These are phyloP conservation scores for Syncephalastrum monosporum DNA, from an alignment of 371 early-diverging fungal species.

Conservation along the genomic window DNA sequence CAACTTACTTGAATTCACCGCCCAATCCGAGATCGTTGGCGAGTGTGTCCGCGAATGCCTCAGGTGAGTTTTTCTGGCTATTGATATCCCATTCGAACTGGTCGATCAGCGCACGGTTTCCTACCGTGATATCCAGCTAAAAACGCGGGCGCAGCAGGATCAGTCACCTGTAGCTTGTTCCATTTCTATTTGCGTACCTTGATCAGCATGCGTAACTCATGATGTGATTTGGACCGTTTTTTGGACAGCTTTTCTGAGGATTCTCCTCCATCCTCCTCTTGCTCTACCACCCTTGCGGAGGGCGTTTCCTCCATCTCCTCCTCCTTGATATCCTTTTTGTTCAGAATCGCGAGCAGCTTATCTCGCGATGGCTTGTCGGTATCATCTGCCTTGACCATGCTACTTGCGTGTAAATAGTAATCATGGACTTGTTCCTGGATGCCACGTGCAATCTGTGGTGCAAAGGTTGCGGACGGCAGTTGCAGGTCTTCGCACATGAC, in stretches of 20 bases:
- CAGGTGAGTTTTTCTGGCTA: slow-evolving; percentile 72
- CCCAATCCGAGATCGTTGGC: slow-evolving; percentile 68
- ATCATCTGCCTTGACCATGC: slow-evolving; percentile 19
- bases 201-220: slow-evolving; percentile 52
- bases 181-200: slow-evolving; percentile 38
- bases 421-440: slow-evolving; percentile 82
- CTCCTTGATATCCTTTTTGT: neutral
- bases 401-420: slow-evolving; percentile 52
- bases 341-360: too few relatives aligned
- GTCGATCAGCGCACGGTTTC: slow-evolving; percentile 78
- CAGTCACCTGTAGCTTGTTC: slow-evolving; percentile 2
- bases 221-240: neutral
- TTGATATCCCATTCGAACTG: slow-evolving; percentile 93
- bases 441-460: slow-evolving; percentile 53
- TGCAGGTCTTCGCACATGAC: slow-evolving; percentile 80
- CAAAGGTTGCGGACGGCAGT: slow-evolving; percentile 59
- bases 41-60: slow-evolving; percentile 70
- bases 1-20: slow-evolving; percentile 73
- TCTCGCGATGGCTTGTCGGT: too few relatives aligned
- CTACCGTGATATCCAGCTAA: slow-evolving; percentile 83
- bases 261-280: too few relatives aligned
- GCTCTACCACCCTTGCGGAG: slow-evolving; percentile 25
- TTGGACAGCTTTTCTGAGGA: neutral
- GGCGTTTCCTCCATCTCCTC: slow-evolving; percentile 74
- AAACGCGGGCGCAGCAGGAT: slow-evolving; percentile 6